These are phyloP conservation scores for Trametes sanguinea DNA, from an alignment of 768 basidiomycete species.

Conservation along the genomic window DNA sequence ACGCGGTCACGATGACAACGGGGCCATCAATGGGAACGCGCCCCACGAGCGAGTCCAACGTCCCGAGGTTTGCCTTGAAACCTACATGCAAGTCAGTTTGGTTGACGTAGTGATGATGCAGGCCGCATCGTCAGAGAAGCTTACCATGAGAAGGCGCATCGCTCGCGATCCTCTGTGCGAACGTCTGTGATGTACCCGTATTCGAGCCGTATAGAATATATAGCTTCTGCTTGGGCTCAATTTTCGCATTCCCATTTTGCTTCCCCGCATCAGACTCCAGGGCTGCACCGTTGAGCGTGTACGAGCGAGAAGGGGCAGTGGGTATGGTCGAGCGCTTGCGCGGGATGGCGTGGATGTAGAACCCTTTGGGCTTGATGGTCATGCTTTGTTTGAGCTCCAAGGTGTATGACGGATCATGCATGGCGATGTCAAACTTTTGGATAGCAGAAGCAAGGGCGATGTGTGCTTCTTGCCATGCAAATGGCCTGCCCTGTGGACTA, in stretches of 20 bases:
- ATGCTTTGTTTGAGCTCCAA: conserved; percentile 45
- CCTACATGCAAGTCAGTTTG: conserved; percentile 30
- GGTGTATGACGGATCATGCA: conserved; percentile 45
- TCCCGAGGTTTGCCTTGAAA: conserved; percentile 41
- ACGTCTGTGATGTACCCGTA: conserved; percentile 50
- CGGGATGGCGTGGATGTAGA: conserved; percentile 42
- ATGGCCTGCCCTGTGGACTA: conserved; percentile 37
- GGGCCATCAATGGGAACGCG: conserved; percentile 47
- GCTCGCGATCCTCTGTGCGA: conserved; percentile 47
- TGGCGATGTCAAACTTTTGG: conserved; percentile 47
- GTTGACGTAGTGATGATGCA: background rate
- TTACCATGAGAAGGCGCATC: conserved; percentile 42
- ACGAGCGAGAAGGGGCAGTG: conserved; percentile 22
- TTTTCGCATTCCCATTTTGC: background rate
- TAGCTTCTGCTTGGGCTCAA: conserved; percentile 32
- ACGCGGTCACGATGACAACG: conserved; percentile 47
- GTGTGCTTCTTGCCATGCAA: conserved; percentile 50
- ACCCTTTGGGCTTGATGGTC: conserved; percentile 49
- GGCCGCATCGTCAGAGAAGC: background rate
- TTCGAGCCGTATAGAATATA: conserved; percentile 50
- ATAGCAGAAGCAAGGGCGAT: conserved; percentile 43
- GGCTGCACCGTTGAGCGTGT: conserved; percentile 14
- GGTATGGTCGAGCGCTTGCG: conserved; percentile 28
- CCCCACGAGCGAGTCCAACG: conserved; percentile 42
- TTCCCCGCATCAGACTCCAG: background rate